Evolutionary conservation across 2,329 filamentous ascomycete genomes (phyloP), one percentile per base, ranked within the genome.

Genomic region (Oidium heveae): DNA sequence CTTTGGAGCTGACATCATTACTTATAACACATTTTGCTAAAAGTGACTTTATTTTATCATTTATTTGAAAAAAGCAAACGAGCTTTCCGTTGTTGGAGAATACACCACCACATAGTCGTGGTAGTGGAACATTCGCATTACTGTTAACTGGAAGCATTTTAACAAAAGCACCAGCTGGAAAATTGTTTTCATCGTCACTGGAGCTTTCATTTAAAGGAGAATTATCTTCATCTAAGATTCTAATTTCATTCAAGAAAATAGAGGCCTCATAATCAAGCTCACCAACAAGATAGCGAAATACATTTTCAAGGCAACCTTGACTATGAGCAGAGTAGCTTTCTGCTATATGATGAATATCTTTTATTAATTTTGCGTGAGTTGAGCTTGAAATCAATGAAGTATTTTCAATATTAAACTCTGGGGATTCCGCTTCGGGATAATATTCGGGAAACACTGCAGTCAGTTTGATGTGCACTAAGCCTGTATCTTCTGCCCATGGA

Each of bases 181-280:
- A 64, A 58, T 65, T 59, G 51, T 88, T 85, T 59, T 88, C 84
- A 57, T 86, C 82, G 58, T 86, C 82, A 61, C 84, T 93, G 2
- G 86, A 95, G 59, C 85, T 89, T 59, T 91, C 86, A 56, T 84
- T 83, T 33, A 71, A 74, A 37, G 79, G 66, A 56, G 74, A 75
- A 6, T 76, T 62, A 61, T 66, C 63, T 54, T 76, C 77, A 59
- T 84, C 80, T 59, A 79, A 73, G 12, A 81, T 76, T 49, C 71
- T 67, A 51, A 67, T 66, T 66, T 71, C 55, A 58, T 77, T 77
- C 58, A 77, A 76, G 62, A 81, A 79, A 0, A 72, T 74, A 61
- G 77, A 80, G 46, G 69, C 71, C 52, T 77, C 74, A 4, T 81
- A 68, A 59, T 80, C 74, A 16, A 77, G 70, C 62, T 81, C 78